phyloP scores from a whole-genome alignment of 306 rosid genomes.

The Alnus glutinosa region DNA sequence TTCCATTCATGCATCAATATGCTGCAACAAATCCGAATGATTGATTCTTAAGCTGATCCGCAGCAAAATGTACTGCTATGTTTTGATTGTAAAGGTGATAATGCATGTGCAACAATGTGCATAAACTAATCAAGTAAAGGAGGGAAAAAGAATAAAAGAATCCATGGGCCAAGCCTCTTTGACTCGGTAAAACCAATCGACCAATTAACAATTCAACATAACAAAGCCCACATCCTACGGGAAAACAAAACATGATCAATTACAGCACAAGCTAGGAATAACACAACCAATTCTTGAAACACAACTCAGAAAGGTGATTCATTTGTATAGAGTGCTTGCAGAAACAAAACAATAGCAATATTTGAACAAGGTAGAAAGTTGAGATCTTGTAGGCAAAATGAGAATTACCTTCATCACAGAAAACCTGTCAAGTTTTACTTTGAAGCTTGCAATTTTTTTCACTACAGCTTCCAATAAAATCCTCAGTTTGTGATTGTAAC shows the following conservation, averaged over 20 bases:
- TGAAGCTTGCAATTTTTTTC: slow-evolving; percentile 65
- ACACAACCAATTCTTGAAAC: neutral
- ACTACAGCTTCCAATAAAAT: slow-evolving; percentile 70
- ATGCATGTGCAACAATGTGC: neutral
- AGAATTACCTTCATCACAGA: slow-evolving; percentile 77
- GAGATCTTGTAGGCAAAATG: slow-evolving; percentile 14
- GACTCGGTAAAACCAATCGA: neutral
- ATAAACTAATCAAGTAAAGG: neutral
- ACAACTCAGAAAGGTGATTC: neutral
- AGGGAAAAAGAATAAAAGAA: neutral
- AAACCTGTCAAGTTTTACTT: slow-evolving; percentile 79
- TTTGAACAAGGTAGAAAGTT: neutral
- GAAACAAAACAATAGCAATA: neutral
- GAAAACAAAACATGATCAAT: neutral
- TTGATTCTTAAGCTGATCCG: neutral
- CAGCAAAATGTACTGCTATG: neutral
- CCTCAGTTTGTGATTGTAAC: slow-evolving; percentile 88
- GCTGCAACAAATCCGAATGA: neutral
- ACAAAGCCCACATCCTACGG: neutral
- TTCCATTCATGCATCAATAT: neutral
- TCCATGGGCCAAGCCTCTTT: neutral
- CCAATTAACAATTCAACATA: neutral
- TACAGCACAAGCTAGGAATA: neutral
- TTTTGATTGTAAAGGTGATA: neutral
- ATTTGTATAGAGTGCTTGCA: neutral